A percentile compares a stretch with the other conserved stretches of the same genome.
phyloP scores from a whole-genome alignment of 1,139 yeast genomes.

The Saccharomycopsis crataegensis region DNA sequence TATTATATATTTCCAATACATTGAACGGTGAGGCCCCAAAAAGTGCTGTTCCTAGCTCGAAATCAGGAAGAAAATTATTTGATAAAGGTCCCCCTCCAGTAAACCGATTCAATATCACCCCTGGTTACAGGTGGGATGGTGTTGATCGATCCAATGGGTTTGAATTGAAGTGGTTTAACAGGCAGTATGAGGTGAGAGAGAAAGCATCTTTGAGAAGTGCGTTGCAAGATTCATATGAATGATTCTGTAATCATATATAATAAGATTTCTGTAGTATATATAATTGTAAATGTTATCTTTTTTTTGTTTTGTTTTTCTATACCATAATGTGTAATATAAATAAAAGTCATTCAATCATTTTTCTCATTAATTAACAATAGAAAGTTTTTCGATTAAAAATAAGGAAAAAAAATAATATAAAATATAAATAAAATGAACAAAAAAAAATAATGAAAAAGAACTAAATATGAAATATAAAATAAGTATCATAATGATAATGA shows the following conservation, averaged over 20 bases:
- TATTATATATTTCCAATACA: constrained; percentile 32
- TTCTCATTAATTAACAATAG: no score
- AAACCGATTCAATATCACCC: constrained; percentile 68
- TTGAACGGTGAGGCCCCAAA: constrained; percentile 4
- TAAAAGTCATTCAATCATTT: no score
- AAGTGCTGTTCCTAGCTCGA: constrained; percentile 25
- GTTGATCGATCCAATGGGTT: constrained; percentile 89
- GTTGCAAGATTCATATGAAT: background rate
- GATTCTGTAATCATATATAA: background rate
- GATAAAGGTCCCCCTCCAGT: constrained; percentile 43
- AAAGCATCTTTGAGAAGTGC: background rate
- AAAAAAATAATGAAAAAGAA: no score
- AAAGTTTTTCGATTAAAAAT: no score
- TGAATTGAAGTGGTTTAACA: constrained; percentile 54
- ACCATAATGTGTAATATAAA: no score
- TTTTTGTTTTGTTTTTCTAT: no score
- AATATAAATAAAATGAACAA: no score
- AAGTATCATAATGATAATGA: background rate
- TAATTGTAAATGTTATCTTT: background rate
- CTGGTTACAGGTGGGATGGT: constrained; percentile 92
- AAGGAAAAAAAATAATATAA: no score
- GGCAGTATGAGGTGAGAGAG: constrained; percentile 9
- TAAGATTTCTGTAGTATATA: background rate
- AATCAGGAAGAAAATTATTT: constrained; percentile 40
- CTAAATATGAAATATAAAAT: background rate